phyloP scores from a whole-genome alignment of 768 basidiomycete species.

The Hygrocybe punicea region DNA sequence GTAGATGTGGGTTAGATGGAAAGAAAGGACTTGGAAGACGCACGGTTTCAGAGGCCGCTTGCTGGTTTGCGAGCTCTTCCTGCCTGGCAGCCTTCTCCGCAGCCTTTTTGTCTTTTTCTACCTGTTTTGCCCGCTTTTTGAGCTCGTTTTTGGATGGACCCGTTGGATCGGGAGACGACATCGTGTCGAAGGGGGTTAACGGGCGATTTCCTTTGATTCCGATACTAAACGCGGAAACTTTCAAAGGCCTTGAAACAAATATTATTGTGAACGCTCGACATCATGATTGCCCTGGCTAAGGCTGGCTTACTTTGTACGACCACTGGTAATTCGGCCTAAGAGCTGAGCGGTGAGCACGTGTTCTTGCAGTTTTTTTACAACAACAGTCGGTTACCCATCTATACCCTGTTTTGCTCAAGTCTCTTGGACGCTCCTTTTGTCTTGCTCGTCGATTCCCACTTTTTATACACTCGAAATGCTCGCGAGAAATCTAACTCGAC shows the following conservation, averaged over 20 bases:
- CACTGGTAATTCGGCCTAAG: too few species aligned
- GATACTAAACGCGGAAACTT: too few species aligned
- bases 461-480: not conserved
- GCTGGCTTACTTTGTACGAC: too few species aligned
- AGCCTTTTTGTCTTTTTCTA: constrained; percentile 85
- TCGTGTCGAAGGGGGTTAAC: not conserved
- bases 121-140: constrained; percentile 88
- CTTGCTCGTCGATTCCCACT: too few species aligned
- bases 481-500: not conserved
- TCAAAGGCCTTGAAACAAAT: too few species aligned
- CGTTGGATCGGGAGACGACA: constrained; percentile 24
- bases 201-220: not conserved
- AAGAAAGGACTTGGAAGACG: constrained; percentile 17
- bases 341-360: too few species aligned
- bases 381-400: too few species aligned
- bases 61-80: constrained; percentile 65
- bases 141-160: constrained; percentile 83
- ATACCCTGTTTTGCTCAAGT: too few species aligned
- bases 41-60: constrained; percentile 64
- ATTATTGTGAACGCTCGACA: too few species aligned
- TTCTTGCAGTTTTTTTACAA: too few species aligned
- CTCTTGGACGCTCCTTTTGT: too few species aligned
- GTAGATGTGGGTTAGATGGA: constrained; percentile 4
- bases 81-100: constrained; percentile 83
- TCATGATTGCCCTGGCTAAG: too few species aligned